Evolutionary conservation across 306 rosid genomes (phyloP).

Genomic region (Inga laurina): DNA sequence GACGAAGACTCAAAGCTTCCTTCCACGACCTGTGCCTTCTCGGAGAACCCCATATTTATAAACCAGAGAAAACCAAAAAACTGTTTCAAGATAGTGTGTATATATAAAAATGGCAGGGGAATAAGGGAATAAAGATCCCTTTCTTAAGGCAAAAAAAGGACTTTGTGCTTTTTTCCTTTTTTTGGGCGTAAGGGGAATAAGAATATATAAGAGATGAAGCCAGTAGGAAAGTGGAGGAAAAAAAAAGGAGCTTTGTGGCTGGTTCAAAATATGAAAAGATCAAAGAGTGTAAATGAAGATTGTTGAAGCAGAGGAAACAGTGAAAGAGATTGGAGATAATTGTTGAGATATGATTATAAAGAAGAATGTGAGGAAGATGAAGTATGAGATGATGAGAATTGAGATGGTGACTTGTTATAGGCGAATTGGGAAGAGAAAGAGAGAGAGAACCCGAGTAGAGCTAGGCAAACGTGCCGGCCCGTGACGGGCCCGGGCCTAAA

Average conservation of each 20-base stretch:
- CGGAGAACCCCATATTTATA: conserved; percentile 60
- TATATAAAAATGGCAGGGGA: conserved; percentile 24
- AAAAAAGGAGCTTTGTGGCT: conserved; percentile 16
- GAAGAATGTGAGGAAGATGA: conserved; percentile 8
- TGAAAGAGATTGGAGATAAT: conserved; percentile 12
- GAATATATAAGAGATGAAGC: conserved; percentile 35
- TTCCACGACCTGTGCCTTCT: conserved; percentile 46
- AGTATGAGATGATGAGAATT: not conserved
- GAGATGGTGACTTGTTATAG: conserved; percentile 1
- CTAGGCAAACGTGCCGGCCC: too few species aligned
- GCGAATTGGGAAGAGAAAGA: conserved; percentile 9
- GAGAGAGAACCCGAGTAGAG: too few species aligned
- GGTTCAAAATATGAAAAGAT: not conserved
- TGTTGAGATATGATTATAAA: conserved; percentile 7
- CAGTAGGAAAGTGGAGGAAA: conserved; percentile 43
- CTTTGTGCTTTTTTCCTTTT: not conserved
- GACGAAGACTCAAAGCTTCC: conserved; percentile 40
- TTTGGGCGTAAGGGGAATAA: conserved; percentile 3
- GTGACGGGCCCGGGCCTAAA: too few species aligned
- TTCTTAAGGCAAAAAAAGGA: not conserved
- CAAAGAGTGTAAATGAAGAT: not conserved
- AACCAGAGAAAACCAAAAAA: not conserved
- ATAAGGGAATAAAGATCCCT: conserved; percentile 39
- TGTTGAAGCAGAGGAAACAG: conserved; percentile 23
- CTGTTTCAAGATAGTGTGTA: not conserved